Base-by-base conservation (phyloP, 106 monocot genomes). In the Ottelia alismoides region DNA sequence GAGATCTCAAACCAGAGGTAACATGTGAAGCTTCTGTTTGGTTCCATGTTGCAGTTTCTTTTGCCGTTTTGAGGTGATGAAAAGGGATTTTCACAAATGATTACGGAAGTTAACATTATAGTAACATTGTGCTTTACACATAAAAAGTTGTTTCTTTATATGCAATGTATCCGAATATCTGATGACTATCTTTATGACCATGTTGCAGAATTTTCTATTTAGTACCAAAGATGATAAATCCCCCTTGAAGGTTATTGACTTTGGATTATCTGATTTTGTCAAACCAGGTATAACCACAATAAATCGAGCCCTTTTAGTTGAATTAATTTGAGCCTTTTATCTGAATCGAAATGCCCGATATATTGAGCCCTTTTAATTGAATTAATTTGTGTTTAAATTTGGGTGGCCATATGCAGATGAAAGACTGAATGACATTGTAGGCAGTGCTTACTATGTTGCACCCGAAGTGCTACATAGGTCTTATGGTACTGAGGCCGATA, bases 1-100 rank as follows among this genome's bases (percentile, higher is more conserved):
- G 91, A 30, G 91, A 92, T 65, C 78, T 92, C 45, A 92, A 92
- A 70, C 91, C 91, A 27, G 91, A 92, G 81, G 91, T 92, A 59
- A 45, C 44, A 2, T n/a, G n/a, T n/a, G n/a, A n/a, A n/a, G n/a
- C n/a, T n/a, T n/a, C n/a, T n/a, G n/a, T n/a, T n/a, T n/a, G n/a
- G n/a, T n/a, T n/a, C n/a, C n/a, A n/a, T n/a, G n/a, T n/a, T n/a
- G n/a, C n/a, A n/a, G n/a, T n/a, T n/a, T n/a, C n/a, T n/a, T n/a
- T n/a, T n/a, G n/a, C n/a, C n/a, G n/a, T n/a, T n/a, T n/a, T n/a
- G n/a, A n/a, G n/a, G n/a, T n/a, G n/a, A n/a, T n/a, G n/a, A n/a
- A n/a, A n/a, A n/a, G n/a, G n/a, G n/a, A n/a, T n/a, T n/a, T n/a
- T n/a, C n/a, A n/a, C n/a, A n/a, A n/a, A n/a, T n/a, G n/a, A n/a